Evolutionary conservation across 23 red algal genomes (phyloP), one percentile per base, ranked within the genome.

Genomic region (Gracilaria caudata): DNA sequence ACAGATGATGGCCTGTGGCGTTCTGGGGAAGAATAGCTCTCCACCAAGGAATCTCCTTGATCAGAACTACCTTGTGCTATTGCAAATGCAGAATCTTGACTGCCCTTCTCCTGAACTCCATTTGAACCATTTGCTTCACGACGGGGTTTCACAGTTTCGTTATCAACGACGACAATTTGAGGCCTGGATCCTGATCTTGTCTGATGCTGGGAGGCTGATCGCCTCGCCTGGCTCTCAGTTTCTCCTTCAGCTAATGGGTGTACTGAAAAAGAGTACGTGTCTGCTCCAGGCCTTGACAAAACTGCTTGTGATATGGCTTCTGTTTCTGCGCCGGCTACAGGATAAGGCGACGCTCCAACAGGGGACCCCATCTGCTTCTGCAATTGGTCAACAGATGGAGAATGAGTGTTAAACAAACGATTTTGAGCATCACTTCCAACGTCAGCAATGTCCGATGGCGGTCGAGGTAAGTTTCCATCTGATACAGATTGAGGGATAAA

Each of bases 151-250:
- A 37, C 60, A 28, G 68, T 36, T 25, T 59, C 55, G n/a, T 35
- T 73, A 28, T 43, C 51, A 30, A 89, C 85, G 24, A 89, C 85
- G 14, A 89, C 85, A 89, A 89, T 89, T 78, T 78, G 71, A 25
- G 85, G 85, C 8, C 74, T 89, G 25, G 49, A 59, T 19, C 71
- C 85, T n/a, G 85, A 78, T 64, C 35, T 44, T 21, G 71, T 45
- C 26, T 56, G 34, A 25, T 0, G 24, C 11, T 49, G 70, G 24
- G 70, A 75, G 17, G 21, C 23, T 43, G 21, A 3, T 49, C 39
- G 70, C 26, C 70, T 49, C 35, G 37, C 17, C 17, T 83, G 29
- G n/a, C 36, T 16, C 37, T 83, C 79, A 0, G 58, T 17, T 8
- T 61, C 80, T 29, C 49, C 54, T 35, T 68, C 61, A 20, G 29